Evolutionary conservation across 352 stramenopile genomes (phyloP), one percentile per base, ranked within the genome.

Genomic region (Phytophthora meadii): DNA sequence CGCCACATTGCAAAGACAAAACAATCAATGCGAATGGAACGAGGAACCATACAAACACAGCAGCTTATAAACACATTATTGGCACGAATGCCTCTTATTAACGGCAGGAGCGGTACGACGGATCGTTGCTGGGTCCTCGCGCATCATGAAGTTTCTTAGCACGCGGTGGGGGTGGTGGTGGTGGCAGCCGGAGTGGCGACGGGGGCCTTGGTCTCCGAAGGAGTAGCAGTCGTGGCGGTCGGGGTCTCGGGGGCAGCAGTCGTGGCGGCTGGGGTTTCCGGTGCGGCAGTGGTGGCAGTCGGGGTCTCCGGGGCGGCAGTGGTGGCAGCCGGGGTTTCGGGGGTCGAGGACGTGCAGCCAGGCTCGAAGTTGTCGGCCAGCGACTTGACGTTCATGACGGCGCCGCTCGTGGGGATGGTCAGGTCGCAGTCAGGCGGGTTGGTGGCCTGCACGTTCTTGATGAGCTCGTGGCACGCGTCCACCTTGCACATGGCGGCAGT

Each of bases 341-440:
- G 64, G 51, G 61, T 50, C 27, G 61, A 62, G 42, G 65, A 67
- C 25, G 15, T 51, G 62, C 68, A 77, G 15, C 59, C 47, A 11
- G 49, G 59, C 51, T 71, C 68, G 49, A 77, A 80, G 41, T 64
- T 68, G 57, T 65, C 25, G 28, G 60, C 74, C 61, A 83, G 61
- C 14, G 44, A 53, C 49, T 79, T 75, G 41, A 79, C 50, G 57
- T 82, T 82, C 46, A 82, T 72, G 62, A 71, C 47, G 42, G 59
- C 44, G 15, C 65, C 50, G 68, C 65, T 80, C 34, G 68, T 80
- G 32, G 75, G 72, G 54, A 84, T 78, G 15, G 10, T 44, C 10
- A 85, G 54, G 32, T 68, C 52, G 54, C 76, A 85, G 65, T 85
- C 58, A 11, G 71, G 68, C 19, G 68, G 68, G 61, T 72, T 70